Conservation (phyloP, 768 basidiomycete species). For the Boletus pseudo-olivaceus region DNA sequence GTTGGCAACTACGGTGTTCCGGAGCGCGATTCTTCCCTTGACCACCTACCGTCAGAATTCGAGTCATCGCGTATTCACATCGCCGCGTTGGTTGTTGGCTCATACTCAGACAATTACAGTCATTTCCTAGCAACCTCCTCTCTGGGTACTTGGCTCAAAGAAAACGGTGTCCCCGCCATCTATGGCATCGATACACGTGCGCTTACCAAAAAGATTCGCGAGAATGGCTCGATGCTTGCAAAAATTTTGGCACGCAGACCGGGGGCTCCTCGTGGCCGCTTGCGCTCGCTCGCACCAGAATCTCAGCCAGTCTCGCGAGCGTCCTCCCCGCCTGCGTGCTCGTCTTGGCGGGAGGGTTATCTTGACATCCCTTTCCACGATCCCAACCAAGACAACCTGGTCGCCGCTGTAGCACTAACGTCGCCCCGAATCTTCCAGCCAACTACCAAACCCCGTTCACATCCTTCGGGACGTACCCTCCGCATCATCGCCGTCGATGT, state of each 20-base stretch:
- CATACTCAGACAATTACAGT: slow-evolving; percentile 91
- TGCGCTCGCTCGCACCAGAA: slow-evolving; percentile 33
- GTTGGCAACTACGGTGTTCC: slow-evolving; percentile 98
- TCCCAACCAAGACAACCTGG: slow-evolving; percentile 87
- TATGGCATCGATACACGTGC: slow-evolving; percentile 96
- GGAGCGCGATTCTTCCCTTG: slow-evolving; percentile 47
- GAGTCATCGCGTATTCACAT: slow-evolving; percentile 96
- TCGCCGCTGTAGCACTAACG: slow-evolving; percentile 79
- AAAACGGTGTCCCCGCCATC: slow-evolving; percentile 90
- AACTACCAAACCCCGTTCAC: slow-evolving; percentile 49
- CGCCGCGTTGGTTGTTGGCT: slow-evolving; percentile 85
- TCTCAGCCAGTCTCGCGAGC: slow-evolving; percentile 44
- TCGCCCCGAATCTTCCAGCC: slow-evolving; percentile 69
- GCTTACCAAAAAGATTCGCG: slow-evolving; percentile 93
- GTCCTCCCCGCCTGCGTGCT: slow-evolving; percentile 50
- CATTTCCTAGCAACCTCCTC: slow-evolving; percentile 92
- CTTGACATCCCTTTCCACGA: slow-evolving; percentile 79
- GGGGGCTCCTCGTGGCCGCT: slow-evolving; percentile 40
- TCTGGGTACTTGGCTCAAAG: slow-evolving; percentile 89
- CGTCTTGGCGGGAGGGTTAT: slow-evolving; percentile 81
- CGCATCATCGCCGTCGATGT: slow-evolving; percentile 92
- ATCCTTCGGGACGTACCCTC: slow-evolving; percentile 76
- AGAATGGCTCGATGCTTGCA: slow-evolving; percentile 91
- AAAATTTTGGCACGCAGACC: slow-evolving; percentile 68
- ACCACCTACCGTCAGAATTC: slow-evolving; percentile 70